These are phyloP conservation scores for Candolleomyces eurysporus DNA, from an alignment of 768 basidiomycete species.

Conservation along the genomic window DNA sequence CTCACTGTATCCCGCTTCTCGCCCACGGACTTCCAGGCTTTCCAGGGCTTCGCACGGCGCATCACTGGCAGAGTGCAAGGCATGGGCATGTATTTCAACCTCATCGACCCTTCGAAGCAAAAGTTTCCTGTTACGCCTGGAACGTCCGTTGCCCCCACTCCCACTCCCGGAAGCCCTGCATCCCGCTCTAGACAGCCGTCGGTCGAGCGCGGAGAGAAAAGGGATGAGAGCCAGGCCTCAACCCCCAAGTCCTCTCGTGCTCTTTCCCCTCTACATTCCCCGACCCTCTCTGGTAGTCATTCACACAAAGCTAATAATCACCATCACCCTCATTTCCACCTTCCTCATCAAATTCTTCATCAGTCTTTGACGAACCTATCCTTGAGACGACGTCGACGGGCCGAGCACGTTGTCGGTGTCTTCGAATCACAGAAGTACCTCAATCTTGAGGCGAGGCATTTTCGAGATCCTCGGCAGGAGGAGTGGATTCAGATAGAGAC, in stretches of 20 bases:
- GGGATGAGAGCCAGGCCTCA: too few species aligned
- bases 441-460: constrained; percentile 57
- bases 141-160: constrained; percentile 2
- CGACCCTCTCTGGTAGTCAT: not conserved
- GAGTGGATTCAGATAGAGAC: constrained; percentile 41
- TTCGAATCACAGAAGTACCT: constrained; percentile 73
- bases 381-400: constrained; percentile 23
- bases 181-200: too few species aligned
- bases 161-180: not conserved
- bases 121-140: constrained; percentile 42
- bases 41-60: constrained; percentile 49
- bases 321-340: constrained; percentile 28
- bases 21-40: constrained; percentile 49
- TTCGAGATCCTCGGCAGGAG: constrained; percentile 48
- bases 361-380: constrained; percentile 39
- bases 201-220: too few species aligned
- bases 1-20: constrained; percentile 59
- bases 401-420: constrained; percentile 63
- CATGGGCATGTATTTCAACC: constrained; percentile 55
- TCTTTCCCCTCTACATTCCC: not conserved
- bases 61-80: constrained; percentile 61
- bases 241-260: constrained; percentile 8
- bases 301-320: constrained; percentile 17
- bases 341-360: constrained; percentile 35
- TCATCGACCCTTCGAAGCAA: constrained; percentile 62